Evolutionary conservation across 768 basidiomycete species (phyloP), one percentile per base, ranked within the genome.

Genomic region (Lactarius sp.): DNA sequence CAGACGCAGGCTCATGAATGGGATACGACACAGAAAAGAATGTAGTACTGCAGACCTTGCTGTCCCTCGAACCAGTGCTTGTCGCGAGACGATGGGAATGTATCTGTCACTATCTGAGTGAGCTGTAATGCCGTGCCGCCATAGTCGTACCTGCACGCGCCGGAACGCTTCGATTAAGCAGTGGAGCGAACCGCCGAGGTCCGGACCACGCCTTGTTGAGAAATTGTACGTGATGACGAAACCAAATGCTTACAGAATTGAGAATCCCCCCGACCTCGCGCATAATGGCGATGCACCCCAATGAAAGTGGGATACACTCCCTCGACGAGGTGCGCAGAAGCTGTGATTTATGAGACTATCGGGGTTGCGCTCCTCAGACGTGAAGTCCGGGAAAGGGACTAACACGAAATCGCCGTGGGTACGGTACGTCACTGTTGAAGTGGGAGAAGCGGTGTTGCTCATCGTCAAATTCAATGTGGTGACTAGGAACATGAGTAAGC

Each of bases 371-470:
- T 71, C 76, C 67, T 84, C 79, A 18, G 84, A 86, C 4, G 87
- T 93, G 94, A 93, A 92, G 68, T 89, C 85, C 1, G 86, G 90
- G 65, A 94, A 85, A 4, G 90, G 90, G 55, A 92, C 85, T 37
- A 92, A 76, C 34, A 92, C 92, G 94, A 7, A 46, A 47, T 41
- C 34, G 7, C 47, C 56, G 49, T 27, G 20, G 52, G 18, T 27
- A 27, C 22, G 22, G 22, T 27, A 27, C 22, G 22, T 27, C 22
- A 27, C 22, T 27, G 22, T 27, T 27, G 22, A 27, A 27, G 9
- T 33, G 16, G n/a, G 6, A 31, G 10, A 44, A 34, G 1, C 2
- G 18, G 9, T 12, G 33, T 52, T 6, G 33, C 18, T 52, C 51
- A 27, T 27, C 22, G 22, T 27, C 22, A 27, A 27, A 27, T 27